phyloP scores from a whole-genome alignment of 2,329 filamentous ascomycete genomes.

The Colletotrichum spaethianum region DNA sequence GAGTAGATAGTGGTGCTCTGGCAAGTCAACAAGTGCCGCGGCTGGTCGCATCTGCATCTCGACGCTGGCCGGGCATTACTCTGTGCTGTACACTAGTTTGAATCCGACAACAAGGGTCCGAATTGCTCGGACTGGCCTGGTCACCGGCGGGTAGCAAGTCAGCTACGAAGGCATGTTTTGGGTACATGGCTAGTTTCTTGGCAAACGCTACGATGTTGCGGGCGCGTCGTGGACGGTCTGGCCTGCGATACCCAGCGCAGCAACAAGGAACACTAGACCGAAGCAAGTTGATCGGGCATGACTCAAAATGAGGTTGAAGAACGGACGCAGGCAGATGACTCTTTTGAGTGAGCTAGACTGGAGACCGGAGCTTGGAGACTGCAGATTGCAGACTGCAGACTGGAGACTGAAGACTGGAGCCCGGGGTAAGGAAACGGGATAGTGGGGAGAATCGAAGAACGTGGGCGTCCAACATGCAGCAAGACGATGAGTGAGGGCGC shows the following conservation, averaged over 20 bases:
- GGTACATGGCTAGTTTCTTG: conserved; percentile 23
- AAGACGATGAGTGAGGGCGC: background rate
- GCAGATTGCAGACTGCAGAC: conserved; percentile 1
- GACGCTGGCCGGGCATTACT: background rate
- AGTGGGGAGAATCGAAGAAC: background rate
- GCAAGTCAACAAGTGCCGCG: conserved; percentile 29
- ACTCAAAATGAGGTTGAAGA: background rate
- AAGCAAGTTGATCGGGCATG: conserved; percentile 17
- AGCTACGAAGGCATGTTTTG: conserved; percentile 12
- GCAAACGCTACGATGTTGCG: conserved; percentile 17
- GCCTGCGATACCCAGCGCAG: conserved; percentile 2
- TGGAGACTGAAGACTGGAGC: background rate
- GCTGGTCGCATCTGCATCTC: conserved; percentile 27
- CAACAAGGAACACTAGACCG: conserved; percentile 1
- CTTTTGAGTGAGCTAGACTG: background rate
- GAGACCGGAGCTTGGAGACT: background rate
- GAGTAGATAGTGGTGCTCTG: conserved; percentile 11
- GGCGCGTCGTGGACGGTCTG: background rate
- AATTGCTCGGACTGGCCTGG: conserved; percentile 5
- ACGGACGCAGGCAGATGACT: background rate
- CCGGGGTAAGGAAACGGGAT: background rate
- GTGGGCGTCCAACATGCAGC: background rate
- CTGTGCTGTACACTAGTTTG: conserved; percentile 10
- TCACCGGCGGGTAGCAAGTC: background rate
- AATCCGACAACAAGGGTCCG: background rate